Percentiles rank a stretch among this genome's conserved stretches.
Conservation (phyloP, 2,329 filamentous ascomycete genomes). For the Trichoderma sp. region DNA sequence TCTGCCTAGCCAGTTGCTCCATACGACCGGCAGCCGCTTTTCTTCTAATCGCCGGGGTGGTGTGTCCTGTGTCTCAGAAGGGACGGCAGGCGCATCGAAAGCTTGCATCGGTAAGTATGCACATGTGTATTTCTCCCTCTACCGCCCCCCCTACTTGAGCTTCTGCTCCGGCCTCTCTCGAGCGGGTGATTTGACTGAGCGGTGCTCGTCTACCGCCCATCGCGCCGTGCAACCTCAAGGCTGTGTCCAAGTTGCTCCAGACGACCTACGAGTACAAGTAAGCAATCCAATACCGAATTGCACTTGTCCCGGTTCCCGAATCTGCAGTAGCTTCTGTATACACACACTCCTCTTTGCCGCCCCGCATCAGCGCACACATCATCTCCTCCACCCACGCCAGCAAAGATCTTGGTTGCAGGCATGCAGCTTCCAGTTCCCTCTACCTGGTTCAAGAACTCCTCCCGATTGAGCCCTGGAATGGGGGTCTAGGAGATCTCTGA, state of each 20-base stretch:
- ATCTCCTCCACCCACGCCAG: constrained; percentile 20
- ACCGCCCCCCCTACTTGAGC: not conserved
- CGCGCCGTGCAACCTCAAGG: not conserved
- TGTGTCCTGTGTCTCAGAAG: constrained; percentile 10
- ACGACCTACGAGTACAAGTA: not conserved
- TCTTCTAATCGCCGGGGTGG: not conserved
- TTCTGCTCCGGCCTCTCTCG: not conserved
- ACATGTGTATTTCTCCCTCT: not conserved
- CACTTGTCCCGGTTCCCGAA: constrained; percentile 12
- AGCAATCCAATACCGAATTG: not conserved
- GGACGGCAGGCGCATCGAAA: not conserved
- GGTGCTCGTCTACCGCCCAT: not conserved
- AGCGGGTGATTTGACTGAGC: not conserved
- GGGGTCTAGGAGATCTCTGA: constrained; percentile 15
- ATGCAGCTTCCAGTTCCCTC: constrained; percentile 21
- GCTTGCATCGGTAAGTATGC: constrained; percentile 2
- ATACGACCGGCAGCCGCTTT: not conserved
- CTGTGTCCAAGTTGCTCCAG: not conserved
- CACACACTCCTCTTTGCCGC: constrained; percentile 18
- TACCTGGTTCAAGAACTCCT: constrained; percentile 21
- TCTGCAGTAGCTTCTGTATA: constrained; percentile 12
- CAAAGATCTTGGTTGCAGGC: constrained; percentile 19
- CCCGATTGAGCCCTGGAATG: constrained; percentile 16
- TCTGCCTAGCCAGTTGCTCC: not conserved
- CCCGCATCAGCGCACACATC: constrained; percentile 21